phyloP scores from a whole-genome alignment of 192 early-diverging fungal species.

The Podila clonocystis region DNA sequence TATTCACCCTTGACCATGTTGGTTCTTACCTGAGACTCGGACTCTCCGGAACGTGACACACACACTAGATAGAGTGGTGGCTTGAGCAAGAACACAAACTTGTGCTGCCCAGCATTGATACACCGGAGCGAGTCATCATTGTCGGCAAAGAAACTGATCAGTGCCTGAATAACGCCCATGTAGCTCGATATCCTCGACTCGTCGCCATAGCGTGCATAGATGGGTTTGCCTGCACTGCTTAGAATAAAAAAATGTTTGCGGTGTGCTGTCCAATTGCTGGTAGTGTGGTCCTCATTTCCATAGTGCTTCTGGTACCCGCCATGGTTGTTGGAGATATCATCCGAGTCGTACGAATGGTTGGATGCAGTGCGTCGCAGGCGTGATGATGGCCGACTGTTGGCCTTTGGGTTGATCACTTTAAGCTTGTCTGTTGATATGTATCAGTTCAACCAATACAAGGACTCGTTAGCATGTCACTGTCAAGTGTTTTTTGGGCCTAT shows the following conservation, averaged over 20 bases:
- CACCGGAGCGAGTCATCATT: constrained; percentile 80
- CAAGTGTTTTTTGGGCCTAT: not conserved
- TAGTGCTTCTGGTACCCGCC: constrained; percentile 45
- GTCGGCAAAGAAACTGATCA: constrained; percentile 85
- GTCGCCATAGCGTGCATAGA: constrained; percentile 93
- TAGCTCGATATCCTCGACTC: constrained; percentile 87
- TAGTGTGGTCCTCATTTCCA: constrained; percentile 42
- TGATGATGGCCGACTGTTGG: constrained; percentile 13
- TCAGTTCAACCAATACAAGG: too few species aligned
- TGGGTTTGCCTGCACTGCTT: constrained; percentile 93
- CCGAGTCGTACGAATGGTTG: constrained; percentile 38
- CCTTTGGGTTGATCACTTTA: constrained; percentile 26
- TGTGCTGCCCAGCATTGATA: constrained; percentile 75
- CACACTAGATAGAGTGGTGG: constrained; percentile 89
- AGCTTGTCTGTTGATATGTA: constrained; percentile 18
- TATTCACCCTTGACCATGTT: not conserved
- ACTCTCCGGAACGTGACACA: constrained; percentile 82
- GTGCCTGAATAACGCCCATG: constrained; percentile 92
- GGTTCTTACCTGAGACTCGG: constrained; percentile 66
- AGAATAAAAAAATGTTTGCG: constrained; percentile 93
- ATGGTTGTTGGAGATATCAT: constrained; percentile 50
- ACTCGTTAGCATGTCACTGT: not conserved
- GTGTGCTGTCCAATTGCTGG: constrained; percentile 63
- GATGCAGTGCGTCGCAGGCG: constrained; percentile 24
- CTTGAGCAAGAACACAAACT: constrained; percentile 84